Evolutionary conservation across 2,329 filamentous ascomycete genomes (phyloP), one percentile per base, ranked within the genome.

Genomic region (Neofusicoccum cordaticola): DNA sequence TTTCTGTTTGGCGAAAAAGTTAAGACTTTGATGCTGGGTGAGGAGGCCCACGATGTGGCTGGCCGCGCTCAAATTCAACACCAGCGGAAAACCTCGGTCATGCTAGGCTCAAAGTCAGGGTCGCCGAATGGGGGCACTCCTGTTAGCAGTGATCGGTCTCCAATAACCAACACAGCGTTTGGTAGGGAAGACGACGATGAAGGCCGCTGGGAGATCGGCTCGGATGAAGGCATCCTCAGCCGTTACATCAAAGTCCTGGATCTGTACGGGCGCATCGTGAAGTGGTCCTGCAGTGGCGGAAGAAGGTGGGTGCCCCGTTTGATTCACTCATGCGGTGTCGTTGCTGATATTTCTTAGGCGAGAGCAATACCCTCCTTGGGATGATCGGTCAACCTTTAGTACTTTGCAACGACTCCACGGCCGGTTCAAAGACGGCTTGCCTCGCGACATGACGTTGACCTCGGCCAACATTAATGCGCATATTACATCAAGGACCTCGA

Each of bases 391-490:
- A 44, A 80, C 76, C 9, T 90, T 90, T 71, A 81, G 78, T 66
- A 76, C 80, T 63, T 76, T 91, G 2, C 80, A 81, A 1, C 72
- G 77, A 22, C 79, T 82, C 42, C 80, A 90, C 4, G 76, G 82
- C 4, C 72, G 75, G 0, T 87, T 90, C 71, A 84, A 84, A 68
- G 75, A 75, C 67, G 77, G 72, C 8, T 79, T 91, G 0, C 88
- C 88, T 0, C 76, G 78, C 19, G 81, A 84, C 6, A 85, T 89
- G 51, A 83, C 79, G 1, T 82, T 89, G 60, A 88, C 83, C 1
- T 77, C 82, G 6, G 81, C 82, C 45, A 91, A 90, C 71, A 87
- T 88, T 48, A 84, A 86, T 69, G 86, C 85, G 27, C 88, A 91
- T 70, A 86, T 90, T 69, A 86, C 85, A 66, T 83, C 86, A 63